Evolutionary conservation across 345 rosid genomes (phyloP).

Genomic region (Corchorus capsularis): DNA sequence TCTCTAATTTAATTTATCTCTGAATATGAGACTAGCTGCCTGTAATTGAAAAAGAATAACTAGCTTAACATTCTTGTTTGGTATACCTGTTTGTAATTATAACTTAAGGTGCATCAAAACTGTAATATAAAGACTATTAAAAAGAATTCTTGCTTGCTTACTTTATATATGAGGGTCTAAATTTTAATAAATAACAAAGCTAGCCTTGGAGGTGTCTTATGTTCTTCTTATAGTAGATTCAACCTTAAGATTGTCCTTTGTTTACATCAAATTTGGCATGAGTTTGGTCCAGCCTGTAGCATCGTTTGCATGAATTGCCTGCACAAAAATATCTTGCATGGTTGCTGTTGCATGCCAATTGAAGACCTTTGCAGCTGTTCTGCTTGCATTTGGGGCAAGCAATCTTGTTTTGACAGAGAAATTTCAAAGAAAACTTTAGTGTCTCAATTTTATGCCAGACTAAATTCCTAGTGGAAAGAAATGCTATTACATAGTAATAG

Average conservation of each 20-base stretch:
- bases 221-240: not conserved
- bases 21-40: not conserved
- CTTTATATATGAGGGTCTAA: not conserved
- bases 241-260: not conserved
- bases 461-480: not conserved
- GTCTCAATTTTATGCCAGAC: not conserved
- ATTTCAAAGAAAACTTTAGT: not conserved
- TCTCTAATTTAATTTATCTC: not conserved
- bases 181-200: constrained; percentile 3
- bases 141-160: not conserved
- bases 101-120: not conserved
- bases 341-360: not conserved
- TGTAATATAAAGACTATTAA: not conserved
- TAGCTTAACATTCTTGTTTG: not conserved
- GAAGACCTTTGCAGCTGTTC: not conserved
- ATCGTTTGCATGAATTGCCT: not conserved
- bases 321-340: not conserved
- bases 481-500: not conserved
- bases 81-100: not conserved
- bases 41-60: not conserved
- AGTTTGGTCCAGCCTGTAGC: not conserved
- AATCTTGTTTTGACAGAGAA: not conserved
- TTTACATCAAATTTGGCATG: not conserved
- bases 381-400: not conserved
- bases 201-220: not conserved